phyloP scores from a whole-genome alignment of 2,329 filamentous ascomycete genomes.

The Neoascochyta sp. region DNA sequence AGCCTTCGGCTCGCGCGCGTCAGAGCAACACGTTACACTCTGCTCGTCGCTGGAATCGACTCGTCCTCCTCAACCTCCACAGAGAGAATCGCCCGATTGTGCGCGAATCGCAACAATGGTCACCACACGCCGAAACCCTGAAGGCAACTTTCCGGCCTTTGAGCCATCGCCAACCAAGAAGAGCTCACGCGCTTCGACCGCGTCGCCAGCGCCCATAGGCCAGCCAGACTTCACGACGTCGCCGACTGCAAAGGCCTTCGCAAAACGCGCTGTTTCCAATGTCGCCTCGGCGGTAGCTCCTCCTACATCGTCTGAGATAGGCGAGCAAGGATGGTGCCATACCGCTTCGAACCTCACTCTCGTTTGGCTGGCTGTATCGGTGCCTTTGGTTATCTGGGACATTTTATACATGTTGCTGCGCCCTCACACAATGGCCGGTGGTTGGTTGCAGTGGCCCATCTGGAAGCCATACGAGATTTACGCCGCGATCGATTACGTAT shows the following conservation, averaged over 20 bases:
- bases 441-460: slow-evolving; percentile 65
- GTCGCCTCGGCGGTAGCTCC: slow-evolving; percentile 13
- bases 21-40: too few relatives aligned
- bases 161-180: slow-evolving; percentile 38
- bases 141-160: slow-evolving; percentile 33
- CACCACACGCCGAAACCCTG: slow-evolving; percentile 39
- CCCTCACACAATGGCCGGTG: slow-evolving; percentile 78
- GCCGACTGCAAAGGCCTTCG: slow-evolving; percentile 14
- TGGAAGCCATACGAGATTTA: slow-evolving; percentile 79
- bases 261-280: slow-evolving; percentile 24
- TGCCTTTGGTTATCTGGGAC: slow-evolving; percentile 82
- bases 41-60: too few relatives aligned
- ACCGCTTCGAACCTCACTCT: slow-evolving; percentile 58
- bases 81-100: too few relatives aligned
- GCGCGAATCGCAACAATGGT: slow-evolving; percentile 34
- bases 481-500: slow-evolving; percentile 73
- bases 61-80: slow-evolving; percentile 1
- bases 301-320: slow-evolving; percentile 18
- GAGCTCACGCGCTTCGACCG: slow-evolving; percentile 31
- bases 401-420: slow-evolving; percentile 73
- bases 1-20: too few relatives aligned
- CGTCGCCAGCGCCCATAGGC: slow-evolving; percentile 27
- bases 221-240: slow-evolving; percentile 18
- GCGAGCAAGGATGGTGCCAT: slow-evolving; percentile 51
- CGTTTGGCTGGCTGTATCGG: slow-evolving; percentile 68